These are phyloP conservation scores for Plantago ovata DNA, from an alignment of 257 asterid species.

Conservation along the genomic window DNA sequence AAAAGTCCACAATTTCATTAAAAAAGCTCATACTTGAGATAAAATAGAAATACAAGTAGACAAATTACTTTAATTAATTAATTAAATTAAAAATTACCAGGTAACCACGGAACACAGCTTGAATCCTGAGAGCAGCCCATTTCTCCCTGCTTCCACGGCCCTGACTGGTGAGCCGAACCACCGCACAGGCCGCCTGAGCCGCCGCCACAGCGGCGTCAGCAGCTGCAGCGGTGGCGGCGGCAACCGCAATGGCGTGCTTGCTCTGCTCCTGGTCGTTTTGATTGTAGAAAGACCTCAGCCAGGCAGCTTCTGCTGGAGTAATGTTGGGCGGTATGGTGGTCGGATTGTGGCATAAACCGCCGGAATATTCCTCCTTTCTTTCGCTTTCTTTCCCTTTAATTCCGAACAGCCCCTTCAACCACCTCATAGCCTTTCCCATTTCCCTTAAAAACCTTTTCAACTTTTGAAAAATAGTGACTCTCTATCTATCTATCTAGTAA, in stretches of 20 bases:
- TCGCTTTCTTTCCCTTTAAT: slow-evolving; percentile 8
- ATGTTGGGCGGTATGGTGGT: slow-evolving; percentile 30
- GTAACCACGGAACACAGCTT: slow-evolving; percentile 61
- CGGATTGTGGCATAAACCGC: slow-evolving; percentile 9
- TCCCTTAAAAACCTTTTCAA: background rate
- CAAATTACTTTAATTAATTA: background rate
- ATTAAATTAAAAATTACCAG: slow-evolving; percentile 39
- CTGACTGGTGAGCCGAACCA: slow-evolving; percentile 68
- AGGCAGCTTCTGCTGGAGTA: slow-evolving; percentile 76
- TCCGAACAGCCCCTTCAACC: slow-evolving; percentile 12
- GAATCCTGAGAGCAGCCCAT: slow-evolving; percentile 66
- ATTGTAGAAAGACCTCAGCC: slow-evolving; percentile 57
- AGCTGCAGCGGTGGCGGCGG: slow-evolving; percentile 85
- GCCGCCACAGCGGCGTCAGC: slow-evolving; percentile 88
- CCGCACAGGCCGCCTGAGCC: slow-evolving; percentile 75
- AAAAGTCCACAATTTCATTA: too few relatives aligned
- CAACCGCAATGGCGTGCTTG: slow-evolving; percentile 91
- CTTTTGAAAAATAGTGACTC: background rate
- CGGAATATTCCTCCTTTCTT: background rate
- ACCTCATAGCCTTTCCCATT: slow-evolving; percentile 14
- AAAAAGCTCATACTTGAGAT: too few relatives aligned
- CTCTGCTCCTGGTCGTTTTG: slow-evolving; percentile 50
- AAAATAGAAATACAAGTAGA: too few relatives aligned
- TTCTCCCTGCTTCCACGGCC: slow-evolving; percentile 52
- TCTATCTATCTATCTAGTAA: background rate